Conservation (phyloP, 1,284 basidiomycete species). For the Dichomitus squalens region DNA sequence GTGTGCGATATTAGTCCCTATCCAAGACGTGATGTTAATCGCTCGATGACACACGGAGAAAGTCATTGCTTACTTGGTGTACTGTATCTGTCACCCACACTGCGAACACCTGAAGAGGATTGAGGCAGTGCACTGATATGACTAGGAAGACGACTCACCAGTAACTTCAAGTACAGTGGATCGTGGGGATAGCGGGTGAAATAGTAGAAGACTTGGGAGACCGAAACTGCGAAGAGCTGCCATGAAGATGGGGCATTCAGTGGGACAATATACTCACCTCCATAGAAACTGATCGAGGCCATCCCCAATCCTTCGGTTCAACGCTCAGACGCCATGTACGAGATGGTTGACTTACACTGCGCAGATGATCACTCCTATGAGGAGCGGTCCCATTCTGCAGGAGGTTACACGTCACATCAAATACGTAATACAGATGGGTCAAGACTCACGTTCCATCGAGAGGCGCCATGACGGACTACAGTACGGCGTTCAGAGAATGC, state of each 20-base stretch:
- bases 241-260: neutral
- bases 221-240: constrained; percentile 44
- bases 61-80: constrained; percentile 33
- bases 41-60: neutral
- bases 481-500: neutral
- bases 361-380: constrained; percentile 14
- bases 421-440: too few species aligned
- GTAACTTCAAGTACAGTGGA: constrained; percentile 49
- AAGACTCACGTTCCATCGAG: constrained; percentile 14
- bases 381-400: constrained; percentile 12
- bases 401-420: neutral
- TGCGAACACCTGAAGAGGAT: constrained; percentile 46
- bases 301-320: too few species aligned
- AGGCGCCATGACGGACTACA: constrained; percentile 4
- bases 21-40: too few species aligned
- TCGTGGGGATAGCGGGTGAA: constrained; percentile 53
- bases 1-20: constrained; percentile 55
- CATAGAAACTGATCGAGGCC: constrained; percentile 1
- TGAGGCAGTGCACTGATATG: neutral
- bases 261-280: neutral
- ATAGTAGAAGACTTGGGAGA: constrained; percentile 58
- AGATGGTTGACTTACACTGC: constrained; percentile 7
- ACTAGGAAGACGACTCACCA: constrained; percentile 35
- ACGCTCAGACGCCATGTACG: too few species aligned
- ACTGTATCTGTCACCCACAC: constrained; percentile 53